Conservation (phyloP, 495 filamentous ascomycete genomes). For the Ascodesmis nigricans region DNA sequence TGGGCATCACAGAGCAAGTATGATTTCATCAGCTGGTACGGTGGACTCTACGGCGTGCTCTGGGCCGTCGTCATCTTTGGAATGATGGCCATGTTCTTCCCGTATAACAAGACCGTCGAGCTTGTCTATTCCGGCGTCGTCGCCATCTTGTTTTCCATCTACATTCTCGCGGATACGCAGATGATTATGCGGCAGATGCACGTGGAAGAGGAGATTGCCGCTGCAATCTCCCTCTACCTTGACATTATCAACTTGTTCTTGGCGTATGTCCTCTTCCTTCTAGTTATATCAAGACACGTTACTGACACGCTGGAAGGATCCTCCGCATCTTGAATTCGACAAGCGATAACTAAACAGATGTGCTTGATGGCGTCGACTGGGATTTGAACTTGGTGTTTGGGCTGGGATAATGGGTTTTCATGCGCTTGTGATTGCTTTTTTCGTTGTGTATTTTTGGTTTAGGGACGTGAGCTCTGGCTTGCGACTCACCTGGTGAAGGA, state of each 20-base stretch:
- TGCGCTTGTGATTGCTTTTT: too few species aligned
- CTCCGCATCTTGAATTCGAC: constrained; percentile 18
- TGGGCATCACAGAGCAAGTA: constrained; percentile 98
- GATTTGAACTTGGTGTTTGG: too few species aligned
- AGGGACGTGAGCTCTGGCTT: too few species aligned
- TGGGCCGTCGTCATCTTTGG: constrained; percentile 85
- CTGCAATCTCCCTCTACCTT: constrained; percentile 82
- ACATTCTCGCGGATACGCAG: constrained; percentile 92
- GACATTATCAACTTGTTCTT: constrained; percentile 96
- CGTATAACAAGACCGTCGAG: constrained; percentile 51
- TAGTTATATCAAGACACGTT: background rate
- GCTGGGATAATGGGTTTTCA: too few species aligned
- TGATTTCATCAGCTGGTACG: constrained; percentile 92
- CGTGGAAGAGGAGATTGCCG: constrained; percentile 96
- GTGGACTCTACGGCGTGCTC: constrained; percentile 74
- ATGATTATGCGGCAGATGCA: constrained; percentile 86
- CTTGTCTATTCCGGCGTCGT: constrained; percentile 60
- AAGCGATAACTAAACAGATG: constrained; percentile 13
- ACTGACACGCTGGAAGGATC: constrained; percentile 10
- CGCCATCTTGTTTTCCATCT: constrained; percentile 75
- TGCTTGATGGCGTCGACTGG: background rate
- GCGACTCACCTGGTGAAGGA: too few species aligned
- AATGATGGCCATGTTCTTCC: constrained; percentile 72
- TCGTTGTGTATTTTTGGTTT: too few species aligned
- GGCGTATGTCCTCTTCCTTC: constrained; percentile 23